Percentiles rank a stretch among this genome's conserved stretches.
phyloP scores from a whole-genome alignment of 228 moss, liverwort and hornwort genomes.

The Sphagnum fallax region DNA sequence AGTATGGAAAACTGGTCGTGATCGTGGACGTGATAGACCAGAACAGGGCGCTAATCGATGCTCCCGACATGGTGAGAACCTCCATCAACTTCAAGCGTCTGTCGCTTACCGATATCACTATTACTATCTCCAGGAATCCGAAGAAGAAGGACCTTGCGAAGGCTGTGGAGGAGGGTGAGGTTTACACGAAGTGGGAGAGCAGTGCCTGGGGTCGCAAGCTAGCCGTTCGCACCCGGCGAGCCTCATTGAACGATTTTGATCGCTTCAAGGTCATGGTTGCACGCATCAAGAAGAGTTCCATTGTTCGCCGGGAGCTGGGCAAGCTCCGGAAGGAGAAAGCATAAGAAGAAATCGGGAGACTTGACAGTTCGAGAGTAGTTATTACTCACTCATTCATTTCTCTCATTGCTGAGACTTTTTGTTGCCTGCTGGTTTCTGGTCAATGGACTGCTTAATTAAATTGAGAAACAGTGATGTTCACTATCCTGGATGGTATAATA shows the following conservation, averaged over 20 bases:
- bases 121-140: constrained; percentile 47
- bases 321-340: constrained; percentile 58
- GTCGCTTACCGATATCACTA: constrained; percentile 59
- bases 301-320: constrained; percentile 50
- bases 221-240: constrained; percentile 51
- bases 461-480: no score
- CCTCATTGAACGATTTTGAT: constrained; percentile 63
- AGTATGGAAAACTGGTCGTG: constrained; percentile 72
- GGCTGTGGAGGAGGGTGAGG: constrained; percentile 53
- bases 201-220: constrained; percentile 78
- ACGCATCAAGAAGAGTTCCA: constrained; percentile 53
- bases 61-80: constrained; percentile 57
- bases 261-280: constrained; percentile 83
- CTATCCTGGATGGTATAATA: no score
- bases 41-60: constrained; percentile 63
- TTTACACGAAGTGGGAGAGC: constrained; percentile 50
- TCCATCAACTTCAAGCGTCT: constrained; percentile 79
- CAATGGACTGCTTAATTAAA: no score
- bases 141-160: constrained; percentile 49
- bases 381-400: no score
- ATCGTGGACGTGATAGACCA: constrained; percentile 79
- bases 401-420: no score
- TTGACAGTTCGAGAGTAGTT: no score
- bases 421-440: no score
- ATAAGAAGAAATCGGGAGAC: constrained; percentile 7